These are phyloP conservation scores for Hymenoscyphus infarciens DNA, from an alignment of 2,329 filamentous ascomycete genomes.

Conservation along the genomic window DNA sequence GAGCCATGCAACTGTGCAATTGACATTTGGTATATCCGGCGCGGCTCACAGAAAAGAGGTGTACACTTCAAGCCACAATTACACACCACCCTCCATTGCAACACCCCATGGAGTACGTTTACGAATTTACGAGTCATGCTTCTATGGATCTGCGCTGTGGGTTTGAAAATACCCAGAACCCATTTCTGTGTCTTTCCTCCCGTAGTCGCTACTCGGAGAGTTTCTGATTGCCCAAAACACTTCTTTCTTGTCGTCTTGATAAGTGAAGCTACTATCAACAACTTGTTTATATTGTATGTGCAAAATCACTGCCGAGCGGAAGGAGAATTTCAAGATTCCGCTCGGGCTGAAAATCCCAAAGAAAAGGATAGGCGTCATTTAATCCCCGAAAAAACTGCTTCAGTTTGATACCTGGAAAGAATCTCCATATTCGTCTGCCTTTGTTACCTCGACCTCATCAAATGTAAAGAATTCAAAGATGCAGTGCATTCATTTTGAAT, in stretches of 20 bases:
- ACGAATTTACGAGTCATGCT: slow-evolving; percentile 1
- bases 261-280: neutral
- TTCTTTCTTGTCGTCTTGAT: neutral
- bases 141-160: neutral
- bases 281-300: neutral
- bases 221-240: neutral
- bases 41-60: neutral
- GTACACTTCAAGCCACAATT: neutral
- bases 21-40: neutral
- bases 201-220: too few species aligned
- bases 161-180: neutral
- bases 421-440: neutral
- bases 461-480: neutral
- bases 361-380: neutral
- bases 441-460: neutral
- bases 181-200: neutral
- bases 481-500: neutral
- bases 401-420: neutral
- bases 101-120: neutral
- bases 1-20: neutral
- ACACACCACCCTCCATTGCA: neutral
- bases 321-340: neutral
- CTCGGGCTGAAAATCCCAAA: neutral
- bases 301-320: neutral
- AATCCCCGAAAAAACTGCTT: neutral